phyloP scores from a whole-genome alignment of 2,329 filamentous ascomycete genomes.

The Colletotrichum sp. region DNA sequence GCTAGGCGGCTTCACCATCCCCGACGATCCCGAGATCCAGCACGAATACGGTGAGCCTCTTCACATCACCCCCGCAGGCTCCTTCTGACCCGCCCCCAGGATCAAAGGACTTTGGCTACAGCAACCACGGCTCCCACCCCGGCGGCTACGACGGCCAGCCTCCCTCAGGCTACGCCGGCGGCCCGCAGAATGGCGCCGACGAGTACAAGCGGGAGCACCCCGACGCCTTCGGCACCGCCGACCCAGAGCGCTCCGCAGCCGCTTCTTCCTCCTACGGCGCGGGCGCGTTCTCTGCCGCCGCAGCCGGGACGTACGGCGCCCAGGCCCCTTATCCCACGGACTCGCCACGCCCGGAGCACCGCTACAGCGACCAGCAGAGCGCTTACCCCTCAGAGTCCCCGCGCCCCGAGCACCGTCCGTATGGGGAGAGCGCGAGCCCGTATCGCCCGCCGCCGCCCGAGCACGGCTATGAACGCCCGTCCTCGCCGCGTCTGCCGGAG shows the following conservation, averaged over 20 bases:
- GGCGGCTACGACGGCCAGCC: constrained; percentile 18
- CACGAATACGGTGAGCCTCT: constrained; percentile 11
- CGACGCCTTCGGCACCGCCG: constrained; percentile 13
- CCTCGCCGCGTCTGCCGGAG: constrained; percentile 47
- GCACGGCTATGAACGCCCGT: constrained; percentile 23
- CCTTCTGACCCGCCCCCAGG: not conserved
- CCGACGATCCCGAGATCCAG: constrained; percentile 38
- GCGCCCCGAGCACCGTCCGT: constrained; percentile 5
- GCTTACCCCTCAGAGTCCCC: not conserved
- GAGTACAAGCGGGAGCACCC: constrained; percentile 16
- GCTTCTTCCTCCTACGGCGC: not conserved
- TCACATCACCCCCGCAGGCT: not conserved
- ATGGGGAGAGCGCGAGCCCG: not conserved
- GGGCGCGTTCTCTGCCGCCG: not conserved
- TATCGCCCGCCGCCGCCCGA: not conserved
- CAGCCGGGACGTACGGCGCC: constrained; percentile 19
- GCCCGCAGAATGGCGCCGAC: constrained; percentile 19
- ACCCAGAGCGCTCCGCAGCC: constrained; percentile 1
- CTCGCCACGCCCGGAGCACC: not conserved
- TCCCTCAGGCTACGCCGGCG: constrained; percentile 18
- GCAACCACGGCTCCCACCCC: not conserved
- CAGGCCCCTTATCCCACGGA: constrained; percentile 6
- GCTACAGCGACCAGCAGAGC: not conserved
- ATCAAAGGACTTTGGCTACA: constrained; percentile 18
- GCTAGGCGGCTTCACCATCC: constrained; percentile 41